These are phyloP conservation scores for Anthoceros angustus DNA, from an alignment of 225 moss, liverwort and hornwort genomes.

Conservation along the genomic window DNA sequence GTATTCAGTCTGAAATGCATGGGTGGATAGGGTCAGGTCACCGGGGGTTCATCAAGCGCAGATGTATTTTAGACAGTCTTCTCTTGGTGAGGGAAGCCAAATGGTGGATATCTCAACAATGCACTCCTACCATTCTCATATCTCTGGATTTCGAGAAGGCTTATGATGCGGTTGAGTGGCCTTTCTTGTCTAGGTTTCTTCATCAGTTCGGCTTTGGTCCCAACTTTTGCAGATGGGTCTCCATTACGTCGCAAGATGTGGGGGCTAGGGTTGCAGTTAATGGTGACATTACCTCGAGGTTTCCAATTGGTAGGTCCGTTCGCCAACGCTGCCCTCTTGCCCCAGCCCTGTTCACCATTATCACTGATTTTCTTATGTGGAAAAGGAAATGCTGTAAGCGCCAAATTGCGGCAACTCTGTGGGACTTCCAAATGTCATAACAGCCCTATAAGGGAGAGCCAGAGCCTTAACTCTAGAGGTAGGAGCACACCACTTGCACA, in stretches of 20 bases:
- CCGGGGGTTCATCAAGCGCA: not conserved
- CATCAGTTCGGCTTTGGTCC: not conserved
- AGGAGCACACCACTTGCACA: no score
- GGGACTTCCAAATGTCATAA: no score
- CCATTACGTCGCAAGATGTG: not conserved
- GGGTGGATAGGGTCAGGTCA: not conserved
- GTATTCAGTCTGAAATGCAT: not conserved
- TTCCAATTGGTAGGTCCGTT: not conserved
- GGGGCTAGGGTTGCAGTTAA: not conserved
- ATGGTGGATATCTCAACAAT: not conserved
- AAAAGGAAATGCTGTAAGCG: no score
- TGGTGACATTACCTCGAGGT: not conserved
- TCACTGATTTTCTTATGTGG: not conserved
- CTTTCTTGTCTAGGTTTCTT: not conserved
- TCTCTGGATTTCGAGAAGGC: slow-evolving; percentile 4
- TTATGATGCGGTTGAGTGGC: not conserved
- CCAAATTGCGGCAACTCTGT: no score
- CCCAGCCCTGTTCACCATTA: not conserved
- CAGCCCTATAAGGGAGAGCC: no score
- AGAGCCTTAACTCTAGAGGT: no score
- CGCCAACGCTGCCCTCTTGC: slow-evolving; percentile 5
- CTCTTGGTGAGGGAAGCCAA: not conserved
- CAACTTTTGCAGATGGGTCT: not conserved
- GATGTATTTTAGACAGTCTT: not conserved
- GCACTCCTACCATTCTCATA: not conserved